A percentile compares a stretch with the other conserved stretches of the same genome.
Conservation (phyloP, 2,329 filamentous ascomycete genomes). For the Incumbomyces delicatus region DNA sequence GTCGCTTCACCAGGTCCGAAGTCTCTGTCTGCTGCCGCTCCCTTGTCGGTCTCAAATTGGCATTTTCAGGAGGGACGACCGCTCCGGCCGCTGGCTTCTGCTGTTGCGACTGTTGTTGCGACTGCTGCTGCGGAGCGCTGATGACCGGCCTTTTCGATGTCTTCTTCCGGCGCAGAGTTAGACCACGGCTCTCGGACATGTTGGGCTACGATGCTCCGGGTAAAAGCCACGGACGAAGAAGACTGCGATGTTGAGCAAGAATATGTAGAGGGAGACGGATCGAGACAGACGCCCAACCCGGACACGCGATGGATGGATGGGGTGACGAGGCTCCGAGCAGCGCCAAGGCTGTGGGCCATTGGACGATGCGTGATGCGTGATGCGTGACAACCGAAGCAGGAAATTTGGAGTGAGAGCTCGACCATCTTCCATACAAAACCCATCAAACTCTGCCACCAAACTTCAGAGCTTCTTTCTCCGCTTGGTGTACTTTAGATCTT, state of each 20-base stretch:
- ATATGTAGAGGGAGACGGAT: no score
- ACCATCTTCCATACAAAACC: background rate
- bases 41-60: constrained; percentile 25
- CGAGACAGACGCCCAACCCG: no score
- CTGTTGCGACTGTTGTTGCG: constrained; percentile 19
- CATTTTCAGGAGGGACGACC: constrained; percentile 26
- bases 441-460: background rate
- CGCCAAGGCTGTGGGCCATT: background rate
- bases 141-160: constrained; percentile 46
- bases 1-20: constrained; percentile 79
- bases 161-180: constrained; percentile 56
- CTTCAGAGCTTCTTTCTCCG: background rate
- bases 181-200: constrained; percentile 44
- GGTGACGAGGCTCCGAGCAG: background rate
- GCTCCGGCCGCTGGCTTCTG: constrained; percentile 18
- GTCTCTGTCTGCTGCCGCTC: constrained; percentile 35
- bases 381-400: background rate
- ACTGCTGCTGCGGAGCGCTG: constrained; percentile 45
- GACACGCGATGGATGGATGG: background rate
- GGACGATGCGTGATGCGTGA: no score
- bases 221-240: background rate
- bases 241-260: background rate
- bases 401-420: constrained; percentile 1
- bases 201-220: constrained; percentile 12
- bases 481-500: constrained; percentile 2